phyloP scores from a whole-genome alignment of 179 eudicot species.

The Amaranthus tricolor region DNA sequence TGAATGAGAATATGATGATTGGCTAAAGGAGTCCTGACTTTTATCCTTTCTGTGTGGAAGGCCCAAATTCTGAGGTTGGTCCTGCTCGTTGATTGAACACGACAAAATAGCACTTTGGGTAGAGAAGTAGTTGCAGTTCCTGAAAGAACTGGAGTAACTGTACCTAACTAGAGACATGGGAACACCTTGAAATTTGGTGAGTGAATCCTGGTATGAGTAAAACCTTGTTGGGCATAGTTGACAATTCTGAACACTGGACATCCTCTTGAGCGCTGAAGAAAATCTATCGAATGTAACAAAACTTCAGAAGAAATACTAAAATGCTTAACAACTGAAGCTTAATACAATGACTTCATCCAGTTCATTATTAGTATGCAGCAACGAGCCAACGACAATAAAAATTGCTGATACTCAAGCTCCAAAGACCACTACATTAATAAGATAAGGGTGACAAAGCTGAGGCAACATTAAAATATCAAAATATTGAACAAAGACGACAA shows the following conservation, averaged over 20 bases:
- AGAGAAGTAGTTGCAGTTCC: not conserved
- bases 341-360: too few species aligned
- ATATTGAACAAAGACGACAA: too few species aligned
- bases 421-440: too few species aligned
- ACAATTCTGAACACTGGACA: conserved; percentile 52
- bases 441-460: too few species aligned
- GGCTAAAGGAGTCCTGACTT: conserved; percentile 8
- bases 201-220: conserved; percentile 51
- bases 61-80: not conserved
- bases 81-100: conserved; percentile 4
- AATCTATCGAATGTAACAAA: conserved; percentile 19
- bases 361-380: too few species aligned
- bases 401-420: too few species aligned
- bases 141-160: conserved; percentile 12
- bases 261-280: conserved; percentile 20
- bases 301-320: conserved; percentile 6
- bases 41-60: conserved; percentile 6
- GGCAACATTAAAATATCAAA: too few species aligned
- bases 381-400: too few species aligned
- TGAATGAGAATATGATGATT: conserved; percentile 2
- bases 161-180: conserved; percentile 18
- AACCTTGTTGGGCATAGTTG: conserved; percentile 55
- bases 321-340: too few species aligned
- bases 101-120: conserved; percentile 7
- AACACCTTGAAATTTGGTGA: conserved; percentile 39